Percentiles rank a stretch among this genome's conserved stretches.
Conservation (phyloP, 306 rosid genomes). For the Alnus glutinosa region DNA sequence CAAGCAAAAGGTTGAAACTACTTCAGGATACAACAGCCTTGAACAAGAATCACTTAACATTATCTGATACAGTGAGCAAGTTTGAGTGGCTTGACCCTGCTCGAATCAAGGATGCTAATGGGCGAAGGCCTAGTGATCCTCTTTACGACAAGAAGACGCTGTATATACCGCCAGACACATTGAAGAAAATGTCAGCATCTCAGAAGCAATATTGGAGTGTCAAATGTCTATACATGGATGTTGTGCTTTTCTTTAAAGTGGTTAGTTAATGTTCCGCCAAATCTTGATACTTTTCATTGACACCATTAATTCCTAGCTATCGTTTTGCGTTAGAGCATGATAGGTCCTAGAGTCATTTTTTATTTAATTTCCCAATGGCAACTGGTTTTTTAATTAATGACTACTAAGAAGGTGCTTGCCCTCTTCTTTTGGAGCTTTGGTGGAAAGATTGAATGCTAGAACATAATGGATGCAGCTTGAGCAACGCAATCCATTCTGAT, state of each 20-base stretch:
- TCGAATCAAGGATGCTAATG: slow-evolving; percentile 70
- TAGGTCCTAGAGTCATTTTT: neutral
- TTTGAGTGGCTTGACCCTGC: slow-evolving; percentile 94
- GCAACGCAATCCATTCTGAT: neutral
- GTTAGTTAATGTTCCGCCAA: slow-evolving; percentile 47
- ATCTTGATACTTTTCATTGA: slow-evolving; percentile 1
- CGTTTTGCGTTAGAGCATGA: neutral
- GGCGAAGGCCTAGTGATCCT: slow-evolving; percentile 69
- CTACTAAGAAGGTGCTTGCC: neutral
- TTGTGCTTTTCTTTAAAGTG: slow-evolving; percentile 91
- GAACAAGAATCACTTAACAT: slow-evolving; percentile 45
- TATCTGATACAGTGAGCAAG: slow-evolving; percentile 59
- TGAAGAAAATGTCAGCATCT: slow-evolving; percentile 86
- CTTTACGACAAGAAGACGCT: slow-evolving; percentile 69
- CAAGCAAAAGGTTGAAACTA: slow-evolving; percentile 65
- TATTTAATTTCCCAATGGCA: neutral
- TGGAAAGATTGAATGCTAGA: neutral
- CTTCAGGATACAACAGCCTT: slow-evolving; percentile 44
- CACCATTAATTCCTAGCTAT: neutral
- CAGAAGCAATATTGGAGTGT: slow-evolving; percentile 92
- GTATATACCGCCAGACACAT: slow-evolving; percentile 71
- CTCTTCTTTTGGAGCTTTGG: neutral
- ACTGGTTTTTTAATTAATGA: neutral
- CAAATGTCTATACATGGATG: slow-evolving; percentile 93
- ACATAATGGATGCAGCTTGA: neutral